Conservation (phyloP, 306 rosid genomes). For the Pachyrhizus erosus region DNA sequence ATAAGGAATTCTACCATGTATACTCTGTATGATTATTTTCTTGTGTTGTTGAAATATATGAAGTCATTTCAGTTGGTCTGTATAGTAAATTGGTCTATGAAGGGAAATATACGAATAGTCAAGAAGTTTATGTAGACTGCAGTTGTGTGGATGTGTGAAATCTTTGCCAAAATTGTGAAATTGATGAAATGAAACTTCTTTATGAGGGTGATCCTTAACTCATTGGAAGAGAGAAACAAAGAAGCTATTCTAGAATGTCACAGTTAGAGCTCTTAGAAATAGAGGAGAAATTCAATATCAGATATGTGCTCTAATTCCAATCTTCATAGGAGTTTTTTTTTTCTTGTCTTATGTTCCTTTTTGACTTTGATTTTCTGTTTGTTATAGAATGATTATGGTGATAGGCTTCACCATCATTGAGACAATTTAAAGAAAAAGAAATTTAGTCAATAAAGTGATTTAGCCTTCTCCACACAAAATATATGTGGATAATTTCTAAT, state of each 20-base stretch:
- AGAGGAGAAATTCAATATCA: constrained; percentile 20
- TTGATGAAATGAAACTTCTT: constrained; percentile 20
- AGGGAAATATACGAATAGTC: not conserved
- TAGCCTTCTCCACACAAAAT: not conserved
- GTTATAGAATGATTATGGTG: not conserved
- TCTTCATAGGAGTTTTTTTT: not conserved
- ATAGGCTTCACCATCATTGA: not conserved
- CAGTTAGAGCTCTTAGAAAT: not conserved
- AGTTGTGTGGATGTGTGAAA: not conserved
- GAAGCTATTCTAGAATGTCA: not conserved
- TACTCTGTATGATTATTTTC: not conserved
- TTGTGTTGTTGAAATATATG: not conserved
- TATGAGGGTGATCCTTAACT: not conserved
- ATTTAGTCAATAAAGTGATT: not conserved
- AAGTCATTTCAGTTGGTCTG: not conserved
- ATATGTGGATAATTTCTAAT: not conserved
- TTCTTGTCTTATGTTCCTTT: not conserved
- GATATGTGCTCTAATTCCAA: not conserved
- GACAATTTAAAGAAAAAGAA: not conserved
- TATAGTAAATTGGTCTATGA: not conserved
- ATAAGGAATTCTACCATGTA: not conserved
- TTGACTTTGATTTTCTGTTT: not conserved
- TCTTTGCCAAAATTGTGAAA: not conserved
- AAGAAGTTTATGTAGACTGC: constrained; percentile 9
- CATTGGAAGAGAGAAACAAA: not conserved